Conservation (phyloP, 192 early-diverging fungal species). For the Entophlyctis luteolus region DNA sequence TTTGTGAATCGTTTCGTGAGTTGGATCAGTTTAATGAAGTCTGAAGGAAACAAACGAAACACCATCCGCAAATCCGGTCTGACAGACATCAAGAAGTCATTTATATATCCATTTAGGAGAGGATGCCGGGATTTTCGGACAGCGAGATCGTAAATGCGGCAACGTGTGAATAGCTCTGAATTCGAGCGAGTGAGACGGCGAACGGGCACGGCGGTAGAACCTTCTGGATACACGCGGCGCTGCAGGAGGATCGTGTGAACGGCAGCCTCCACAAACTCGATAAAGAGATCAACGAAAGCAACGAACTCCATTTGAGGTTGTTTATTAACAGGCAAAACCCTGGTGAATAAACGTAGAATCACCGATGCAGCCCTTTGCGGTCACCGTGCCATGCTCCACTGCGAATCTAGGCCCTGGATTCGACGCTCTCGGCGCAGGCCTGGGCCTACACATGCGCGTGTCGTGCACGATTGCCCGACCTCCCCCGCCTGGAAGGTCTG, state of each 20-base stretch:
- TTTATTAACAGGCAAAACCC: no score
- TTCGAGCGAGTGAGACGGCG: not conserved
- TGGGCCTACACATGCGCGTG: constrained; percentile 81
- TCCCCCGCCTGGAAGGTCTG: constrained; percentile 12
- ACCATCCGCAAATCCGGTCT: constrained; percentile 37
- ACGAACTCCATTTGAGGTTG: constrained; percentile 16
- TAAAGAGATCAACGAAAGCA: constrained; percentile 21
- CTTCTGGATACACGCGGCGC: constrained; percentile 37
- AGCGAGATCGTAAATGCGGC: constrained; percentile 31
- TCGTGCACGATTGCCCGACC: constrained; percentile 22
- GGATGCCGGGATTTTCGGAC: constrained; percentile 40
- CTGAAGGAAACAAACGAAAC: not conserved
- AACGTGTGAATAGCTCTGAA: constrained; percentile 31
- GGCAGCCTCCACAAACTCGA: constrained; percentile 45
- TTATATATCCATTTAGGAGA: constrained; percentile 41
- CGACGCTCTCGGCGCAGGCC: constrained; percentile 87
- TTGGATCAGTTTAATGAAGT: not conserved
- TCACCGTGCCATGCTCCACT: constrained; percentile 91
- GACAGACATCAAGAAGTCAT: constrained; percentile 32
- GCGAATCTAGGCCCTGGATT: constrained; percentile 98
- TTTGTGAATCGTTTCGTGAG: not conserved
- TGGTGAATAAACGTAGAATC: not conserved
- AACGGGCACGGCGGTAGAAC: constrained; percentile 5
- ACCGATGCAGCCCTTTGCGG: constrained; percentile 29
- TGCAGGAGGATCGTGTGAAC: constrained; percentile 43